Percentiles rank a stretch among this genome's conserved stretches.
These are phyloP conservation scores for Beta lomatogona DNA, from an alignment of 179 eudicot species.

Conservation along the genomic window DNA sequence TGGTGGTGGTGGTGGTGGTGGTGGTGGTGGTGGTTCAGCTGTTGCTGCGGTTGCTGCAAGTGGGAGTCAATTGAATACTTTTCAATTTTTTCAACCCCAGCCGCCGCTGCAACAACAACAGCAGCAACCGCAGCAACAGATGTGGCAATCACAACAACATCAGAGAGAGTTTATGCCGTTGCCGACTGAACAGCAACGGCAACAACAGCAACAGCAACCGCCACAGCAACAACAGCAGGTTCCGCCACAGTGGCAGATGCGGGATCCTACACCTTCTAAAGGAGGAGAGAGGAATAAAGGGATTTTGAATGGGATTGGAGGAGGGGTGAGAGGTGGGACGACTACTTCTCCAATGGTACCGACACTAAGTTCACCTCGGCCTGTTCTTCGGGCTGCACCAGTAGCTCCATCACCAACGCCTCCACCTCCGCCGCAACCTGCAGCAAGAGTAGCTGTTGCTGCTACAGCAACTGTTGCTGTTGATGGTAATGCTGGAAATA, in stretches of 20 bases:
- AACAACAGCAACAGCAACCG: slow-evolving; percentile 7
- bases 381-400: neutral
- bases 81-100: slow-evolving; percentile 45
- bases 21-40: neutral
- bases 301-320: slow-evolving; percentile 20
- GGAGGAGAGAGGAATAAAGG: slow-evolving; percentile 24
- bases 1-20: neutral
- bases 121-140: neutral
- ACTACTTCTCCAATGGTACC: slow-evolving; percentile 9
- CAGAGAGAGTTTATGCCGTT: slow-evolving; percentile 34
- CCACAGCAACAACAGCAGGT: slow-evolving; percentile 21
- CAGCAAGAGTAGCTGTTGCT: neutral
- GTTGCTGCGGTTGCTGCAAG: too few species aligned
- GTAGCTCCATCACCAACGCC: neutral
- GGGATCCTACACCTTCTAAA: slow-evolving; percentile 32
- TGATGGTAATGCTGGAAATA: neutral
- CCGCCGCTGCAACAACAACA: slow-evolving; percentile 22
- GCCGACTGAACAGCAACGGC: neutral
- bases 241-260: slow-evolving; percentile 40
- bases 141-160: slow-evolving; percentile 11
- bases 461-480: slow-evolving; percentile 9
- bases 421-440: neutral
- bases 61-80: slow-evolving; percentile 35
- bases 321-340: neutral
- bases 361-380: neutral